Base-by-base conservation (phyloP, 345 rosid genomes). In the Eucalyptus virginea region DNA sequence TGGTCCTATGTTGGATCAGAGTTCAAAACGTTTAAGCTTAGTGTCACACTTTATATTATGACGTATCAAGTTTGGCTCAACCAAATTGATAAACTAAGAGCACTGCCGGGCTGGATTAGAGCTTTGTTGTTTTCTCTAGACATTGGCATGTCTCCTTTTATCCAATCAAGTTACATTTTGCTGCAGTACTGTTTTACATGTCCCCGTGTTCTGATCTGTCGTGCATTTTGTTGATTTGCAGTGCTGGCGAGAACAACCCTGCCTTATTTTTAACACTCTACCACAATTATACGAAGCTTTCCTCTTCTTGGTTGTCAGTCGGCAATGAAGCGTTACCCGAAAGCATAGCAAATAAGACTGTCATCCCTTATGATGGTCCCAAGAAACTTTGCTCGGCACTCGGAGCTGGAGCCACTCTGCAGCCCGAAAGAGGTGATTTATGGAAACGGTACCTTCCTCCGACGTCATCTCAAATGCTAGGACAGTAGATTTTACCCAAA, bases 361-460 rank as follows among this genome's bases (percentile, higher is more conserved):
- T 85, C 28, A n/a, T 88, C 45, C 86, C 34, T n/a, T 92, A 92
- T 60, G 92, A 92, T 90, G 92, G 93, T 18, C 93, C 93, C 67
- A 44, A 62, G 88, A 89, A 83, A 87, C 87, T 77, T 87, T 92
- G 93, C 88, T 86, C 89, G 17, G 86, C 62, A 88, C 90, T 86
- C 45, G 77, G 88, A 88, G 54, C 87, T 77, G 89, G 54, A 28
- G n/a, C 69, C 19, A 34, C 85, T 47, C 49, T 24, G 42, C 40
- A 88, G 37, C 19, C 58, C 21, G 51, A 17, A 21, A 58, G 54
- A 52, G 94, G 94, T 83, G 89, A 87, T 87, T 34, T 91, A 49
- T 93, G 93, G 95, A 69, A 51, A 87, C 90, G 45, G 45, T 91
- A 91, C 87, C 92, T 92, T 91, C 93, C 93, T 49, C 86, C 90